Conservation (phyloP, 1,284 basidiomycete genomes). For the Trametes polyzona region DNA sequence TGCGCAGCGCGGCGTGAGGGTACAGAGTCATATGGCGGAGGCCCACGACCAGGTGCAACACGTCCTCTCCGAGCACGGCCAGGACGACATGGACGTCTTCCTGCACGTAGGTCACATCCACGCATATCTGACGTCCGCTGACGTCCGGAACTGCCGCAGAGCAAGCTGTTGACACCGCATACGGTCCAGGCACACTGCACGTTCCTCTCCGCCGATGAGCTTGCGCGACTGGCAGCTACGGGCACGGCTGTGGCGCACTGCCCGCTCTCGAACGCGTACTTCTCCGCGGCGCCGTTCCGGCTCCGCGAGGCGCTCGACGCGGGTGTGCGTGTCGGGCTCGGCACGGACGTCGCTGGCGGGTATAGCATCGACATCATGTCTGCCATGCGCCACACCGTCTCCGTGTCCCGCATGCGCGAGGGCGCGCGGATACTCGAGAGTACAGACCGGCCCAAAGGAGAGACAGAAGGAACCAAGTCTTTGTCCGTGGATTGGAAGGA, state of each 20-base stretch:
- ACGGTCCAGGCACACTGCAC: constrained; percentile 89
- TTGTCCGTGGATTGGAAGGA: constrained; percentile 65
- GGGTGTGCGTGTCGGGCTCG: constrained; percentile 74
- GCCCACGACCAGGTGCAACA: constrained; percentile 73
- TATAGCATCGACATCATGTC: constrained; percentile 79
- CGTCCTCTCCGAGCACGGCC: constrained; percentile 62
- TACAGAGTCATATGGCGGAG: constrained; percentile 62
- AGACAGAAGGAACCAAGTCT: constrained; percentile 10
- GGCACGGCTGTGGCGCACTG: constrained; percentile 80
- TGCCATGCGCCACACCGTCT: constrained; percentile 78
- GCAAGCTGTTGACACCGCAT: constrained; percentile 59
- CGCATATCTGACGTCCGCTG: constrained; percentile 2
- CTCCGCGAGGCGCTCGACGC: constrained; percentile 72
- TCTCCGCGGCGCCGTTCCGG: constrained; percentile 74
- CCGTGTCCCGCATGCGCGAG: constrained; percentile 73
- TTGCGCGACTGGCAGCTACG: constrained; percentile 52
- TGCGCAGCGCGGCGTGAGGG: constrained; percentile 31
- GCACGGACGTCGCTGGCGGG: constrained; percentile 85
- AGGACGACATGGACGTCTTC: constrained; percentile 76
- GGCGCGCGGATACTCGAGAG: constrained; percentile 46
- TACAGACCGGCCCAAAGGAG: constrained; percentile 2
- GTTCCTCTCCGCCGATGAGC: constrained; percentile 57
- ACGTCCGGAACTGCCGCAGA: constrained; percentile 39
- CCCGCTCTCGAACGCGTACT: constrained; percentile 85
- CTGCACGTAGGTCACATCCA: constrained; percentile 50